Evolutionary conservation across 176 grass and related monocot species (phyloP).

Genomic region (Calamus simplicifolius): DNA sequence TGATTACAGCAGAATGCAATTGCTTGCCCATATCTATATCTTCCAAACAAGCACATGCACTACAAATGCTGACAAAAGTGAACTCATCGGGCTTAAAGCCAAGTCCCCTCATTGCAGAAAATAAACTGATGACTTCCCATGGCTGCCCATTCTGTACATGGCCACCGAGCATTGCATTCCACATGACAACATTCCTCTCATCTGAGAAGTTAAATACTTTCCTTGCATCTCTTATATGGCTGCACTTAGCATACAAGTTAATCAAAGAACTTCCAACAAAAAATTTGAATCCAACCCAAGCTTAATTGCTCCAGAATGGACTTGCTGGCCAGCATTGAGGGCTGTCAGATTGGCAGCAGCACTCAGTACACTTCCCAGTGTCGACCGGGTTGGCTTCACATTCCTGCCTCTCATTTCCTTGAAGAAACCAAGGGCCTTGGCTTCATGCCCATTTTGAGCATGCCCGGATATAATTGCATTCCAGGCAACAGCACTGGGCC

Average conservation of each 20-base stretch:
- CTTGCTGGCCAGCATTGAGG: constrained; percentile 26
- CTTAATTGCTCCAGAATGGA: constrained; percentile 33
- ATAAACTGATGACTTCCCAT: constrained; percentile 37
- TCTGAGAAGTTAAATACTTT: constrained; percentile 38
- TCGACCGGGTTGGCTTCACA: constrained; percentile 39
- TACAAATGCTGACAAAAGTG: constrained; percentile 53
- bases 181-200: constrained; percentile 58
- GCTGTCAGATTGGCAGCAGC: constrained; percentile 36
- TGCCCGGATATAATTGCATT: constrained; percentile 58
- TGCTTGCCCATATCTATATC: constrained; percentile 38
- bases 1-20: constrained; percentile 46
- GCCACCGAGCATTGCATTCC: constrained; percentile 61
- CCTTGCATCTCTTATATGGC: constrained; percentile 34
- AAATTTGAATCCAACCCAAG: constrained; percentile 51
- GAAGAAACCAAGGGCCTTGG: constrained; percentile 42
- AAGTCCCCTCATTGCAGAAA: constrained; percentile 31
- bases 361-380: constrained; percentile 56
- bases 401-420: constrained; percentile 42
- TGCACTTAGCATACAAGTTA: constrained; percentile 48
- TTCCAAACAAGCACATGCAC: constrained; percentile 26
- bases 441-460: constrained; percentile 22
- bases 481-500: constrained; percentile 39
- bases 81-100: constrained; percentile 43
- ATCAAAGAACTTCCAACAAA: constrained; percentile 68
- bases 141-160: constrained; percentile 41